Conservation (phyloP, 2,329 filamentous ascomycete genomes). For the Lachnellula occidentalis region DNA sequence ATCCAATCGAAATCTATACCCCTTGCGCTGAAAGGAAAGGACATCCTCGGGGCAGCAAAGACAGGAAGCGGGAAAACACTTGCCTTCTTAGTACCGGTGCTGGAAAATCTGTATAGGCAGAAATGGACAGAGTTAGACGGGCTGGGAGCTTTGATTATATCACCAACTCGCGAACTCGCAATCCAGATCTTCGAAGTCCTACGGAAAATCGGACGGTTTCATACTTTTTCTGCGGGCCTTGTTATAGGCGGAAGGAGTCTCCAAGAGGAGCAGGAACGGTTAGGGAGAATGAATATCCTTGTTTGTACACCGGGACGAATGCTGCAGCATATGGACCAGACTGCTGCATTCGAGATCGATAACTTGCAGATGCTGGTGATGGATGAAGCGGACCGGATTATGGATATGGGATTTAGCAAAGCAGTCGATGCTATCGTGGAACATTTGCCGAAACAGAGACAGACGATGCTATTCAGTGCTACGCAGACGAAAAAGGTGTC, state of each 20-base stretch:
- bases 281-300: constrained; percentile 92
- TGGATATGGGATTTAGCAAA: constrained; percentile 94
- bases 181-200: constrained; percentile 96
- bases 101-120: constrained; percentile 85
- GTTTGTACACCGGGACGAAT: constrained; percentile 94
- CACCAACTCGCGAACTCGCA: constrained; percentile 88
- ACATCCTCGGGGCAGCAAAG: constrained; percentile 91
- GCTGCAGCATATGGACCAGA: constrained; percentile 93
- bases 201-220: constrained; percentile 80
- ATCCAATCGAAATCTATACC: constrained; percentile 89
- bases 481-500: constrained; percentile 94
- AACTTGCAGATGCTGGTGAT: constrained; percentile 89
- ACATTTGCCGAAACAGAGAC: constrained; percentile 77
- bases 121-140: constrained; percentile 91
- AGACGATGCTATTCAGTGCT: constrained; percentile 92
- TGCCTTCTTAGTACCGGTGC: constrained; percentile 83
- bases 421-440: constrained; percentile 90
- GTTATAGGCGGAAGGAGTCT: constrained; percentile 91
- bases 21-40: constrained; percentile 74
- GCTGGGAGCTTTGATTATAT: constrained; percentile 85
- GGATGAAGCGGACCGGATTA: constrained; percentile 92
- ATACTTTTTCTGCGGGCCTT: constrained; percentile 85
- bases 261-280: constrained; percentile 76
- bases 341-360: constrained; percentile 80
- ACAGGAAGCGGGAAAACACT: constrained; percentile 95